A percentile compares a stretch with the other conserved stretches of the same genome.
Evolutionary conservation across 768 basidiomycete species (phyloP).

Genomic region (Phylloporus arenicola): DNA sequence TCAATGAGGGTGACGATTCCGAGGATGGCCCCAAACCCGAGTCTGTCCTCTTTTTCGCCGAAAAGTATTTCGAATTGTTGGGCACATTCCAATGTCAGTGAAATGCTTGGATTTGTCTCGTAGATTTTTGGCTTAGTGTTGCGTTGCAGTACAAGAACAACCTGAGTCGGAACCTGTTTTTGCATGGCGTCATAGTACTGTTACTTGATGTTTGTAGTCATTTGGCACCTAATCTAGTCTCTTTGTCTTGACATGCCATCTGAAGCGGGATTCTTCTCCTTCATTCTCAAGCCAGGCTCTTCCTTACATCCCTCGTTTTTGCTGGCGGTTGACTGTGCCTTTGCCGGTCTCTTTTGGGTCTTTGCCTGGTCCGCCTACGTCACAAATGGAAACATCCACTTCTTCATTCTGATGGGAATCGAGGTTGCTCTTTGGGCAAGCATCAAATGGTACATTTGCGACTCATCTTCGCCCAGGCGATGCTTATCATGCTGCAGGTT

Average conservation of each 20-base stretch:
- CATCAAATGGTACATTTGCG: constrained; percentile 63
- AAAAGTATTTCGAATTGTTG: constrained; percentile 54
- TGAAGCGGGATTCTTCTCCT: constrained; percentile 40
- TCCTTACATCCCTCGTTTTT: constrained; percentile 70
- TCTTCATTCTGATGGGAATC: constrained; percentile 61
- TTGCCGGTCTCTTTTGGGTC: constrained; percentile 52
- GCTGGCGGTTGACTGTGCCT: constrained; percentile 55
- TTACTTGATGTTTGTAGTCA: constrained; percentile 18
- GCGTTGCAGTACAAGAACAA: constrained; percentile 10
- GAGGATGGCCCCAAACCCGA: constrained; percentile 28
- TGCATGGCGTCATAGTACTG: constrained; percentile 13
- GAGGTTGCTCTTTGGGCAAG: constrained; percentile 70
- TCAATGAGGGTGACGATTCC: constrained; percentile 14
- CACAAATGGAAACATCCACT: constrained; percentile 61
- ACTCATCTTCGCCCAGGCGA: neutral
- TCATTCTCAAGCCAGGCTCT: constrained; percentile 69
- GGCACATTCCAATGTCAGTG: constrained; percentile 44
- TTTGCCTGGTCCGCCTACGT: constrained; percentile 54
- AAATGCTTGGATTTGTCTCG: neutral
- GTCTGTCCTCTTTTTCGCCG: constrained; percentile 35
- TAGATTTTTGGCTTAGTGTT: neutral
- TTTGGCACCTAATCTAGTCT: neutral
- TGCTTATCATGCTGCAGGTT: constrained; percentile 43
- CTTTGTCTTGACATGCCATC: constrained; percentile 14
- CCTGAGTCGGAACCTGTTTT: constrained; percentile 5